phyloP scores from a whole-genome alignment of 306 rosid species.

The Ormosia emarginata region DNA sequence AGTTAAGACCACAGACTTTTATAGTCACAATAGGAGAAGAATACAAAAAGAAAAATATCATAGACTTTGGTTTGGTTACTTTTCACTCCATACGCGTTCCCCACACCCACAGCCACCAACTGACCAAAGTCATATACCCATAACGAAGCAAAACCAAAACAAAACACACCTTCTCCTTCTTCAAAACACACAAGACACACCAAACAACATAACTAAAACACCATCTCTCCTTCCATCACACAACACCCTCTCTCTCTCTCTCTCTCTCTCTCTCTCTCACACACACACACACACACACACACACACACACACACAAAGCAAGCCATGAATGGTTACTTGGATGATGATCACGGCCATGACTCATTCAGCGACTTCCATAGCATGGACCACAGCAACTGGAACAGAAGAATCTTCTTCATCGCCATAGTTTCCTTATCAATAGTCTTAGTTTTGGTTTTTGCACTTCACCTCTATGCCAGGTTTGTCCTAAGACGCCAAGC shows the following conservation, averaged over 20 bases:
- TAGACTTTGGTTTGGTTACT: background rate
- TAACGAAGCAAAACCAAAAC: background rate
- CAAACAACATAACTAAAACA: background rate
- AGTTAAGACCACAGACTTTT: constrained; percentile 8
- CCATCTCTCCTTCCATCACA: background rate
- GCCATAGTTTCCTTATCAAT: constrained; percentile 57
- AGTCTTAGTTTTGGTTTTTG: constrained; percentile 53
- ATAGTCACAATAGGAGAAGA: background rate
- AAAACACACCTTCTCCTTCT: background rate
- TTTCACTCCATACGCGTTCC: background rate
- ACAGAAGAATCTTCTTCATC: constrained; percentile 52
- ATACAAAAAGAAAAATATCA: background rate
- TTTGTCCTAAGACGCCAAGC: constrained; percentile 56
- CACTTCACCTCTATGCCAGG: constrained; percentile 78
- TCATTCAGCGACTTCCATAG: background rate
- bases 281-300: no score
- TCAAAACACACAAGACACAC: background rate
- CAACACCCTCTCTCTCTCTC: rapidly evolving
- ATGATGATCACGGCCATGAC: background rate
- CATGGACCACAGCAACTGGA: constrained; percentile 15
- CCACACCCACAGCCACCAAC: background rate
- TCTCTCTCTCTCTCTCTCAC: no score
- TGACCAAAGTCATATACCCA: background rate
- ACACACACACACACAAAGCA: no score
- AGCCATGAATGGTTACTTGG: constrained; percentile 6